Conservation (phyloP, 352 stramenopile species). For the Globisporangium nodosum region DNA sequence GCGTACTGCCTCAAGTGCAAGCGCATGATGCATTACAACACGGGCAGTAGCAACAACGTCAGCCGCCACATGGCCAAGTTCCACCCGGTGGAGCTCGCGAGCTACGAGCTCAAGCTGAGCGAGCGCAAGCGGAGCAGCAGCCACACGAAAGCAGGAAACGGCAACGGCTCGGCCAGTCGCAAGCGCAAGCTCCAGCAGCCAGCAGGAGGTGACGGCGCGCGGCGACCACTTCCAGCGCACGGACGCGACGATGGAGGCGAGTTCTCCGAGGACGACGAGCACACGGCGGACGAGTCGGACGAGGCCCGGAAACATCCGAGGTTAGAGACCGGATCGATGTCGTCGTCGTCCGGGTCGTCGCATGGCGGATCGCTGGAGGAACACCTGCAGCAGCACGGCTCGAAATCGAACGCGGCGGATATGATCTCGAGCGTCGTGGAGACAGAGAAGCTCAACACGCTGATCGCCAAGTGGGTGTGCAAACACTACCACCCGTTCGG, state of each 20-base stretch:
- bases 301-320: conserved; percentile 6
- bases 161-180: conserved; percentile 7
- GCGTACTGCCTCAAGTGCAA: conserved; percentile 54
- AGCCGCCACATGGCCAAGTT: conserved; percentile 55
- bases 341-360: conserved; percentile 1
- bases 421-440: conserved; percentile 26
- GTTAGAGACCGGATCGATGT: conserved; percentile 1
- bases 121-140: conserved; percentile 6
- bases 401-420: conserved; percentile 2
- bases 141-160: neutral
- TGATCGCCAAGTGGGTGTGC: conserved; percentile 40
- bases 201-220: neutral
- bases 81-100: conserved; percentile 30
- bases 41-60: conserved; percentile 49
- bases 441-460: conserved; percentile 33
- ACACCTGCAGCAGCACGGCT: conserved; percentile 1
- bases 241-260: neutral
- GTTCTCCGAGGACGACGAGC: conserved; percentile 7
- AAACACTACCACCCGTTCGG: conserved; percentile 42
- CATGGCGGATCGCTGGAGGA: neutral
- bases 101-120: conserved; percentile 31
- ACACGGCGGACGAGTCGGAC: conserved; percentile 8
- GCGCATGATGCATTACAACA: conserved; percentile 53
- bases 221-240: neutral
- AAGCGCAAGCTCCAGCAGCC: conserved; percentile 20